Evolutionary conservation across 2,329 filamentous ascomycete genomes (phyloP).

Genomic region (Penicillium vulpinum): DNA sequence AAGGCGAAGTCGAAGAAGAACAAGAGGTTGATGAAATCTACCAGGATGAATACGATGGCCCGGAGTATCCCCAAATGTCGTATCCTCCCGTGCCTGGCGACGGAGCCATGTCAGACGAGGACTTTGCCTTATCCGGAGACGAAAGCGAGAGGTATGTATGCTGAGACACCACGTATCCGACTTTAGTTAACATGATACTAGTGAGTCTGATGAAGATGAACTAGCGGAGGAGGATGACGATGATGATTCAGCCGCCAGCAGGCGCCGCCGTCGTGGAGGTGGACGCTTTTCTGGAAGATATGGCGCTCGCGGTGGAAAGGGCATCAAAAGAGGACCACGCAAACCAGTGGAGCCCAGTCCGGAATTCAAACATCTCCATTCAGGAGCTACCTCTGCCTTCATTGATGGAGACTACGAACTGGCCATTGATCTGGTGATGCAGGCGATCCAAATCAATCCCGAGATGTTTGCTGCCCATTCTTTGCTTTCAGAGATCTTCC

Average conservation of each 20-base stretch:
- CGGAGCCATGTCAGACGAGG: slow-evolving; percentile 26
- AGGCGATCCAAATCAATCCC: slow-evolving; percentile 58
- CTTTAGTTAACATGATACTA: slow-evolving; percentile 15
- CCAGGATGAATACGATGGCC: slow-evolving; percentile 16
- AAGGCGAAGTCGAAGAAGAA: slow-evolving; percentile 13
- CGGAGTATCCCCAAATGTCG: neutral
- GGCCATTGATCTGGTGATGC: slow-evolving; percentile 45
- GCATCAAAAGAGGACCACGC: slow-evolving; percentile 48
- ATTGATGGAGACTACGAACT: slow-evolving; percentile 49
- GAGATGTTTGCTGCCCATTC: slow-evolving; percentile 64
- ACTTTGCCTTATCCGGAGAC: slow-evolving; percentile 27
- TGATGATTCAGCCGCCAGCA: slow-evolving; percentile 24
- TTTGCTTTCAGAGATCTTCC: slow-evolving; percentile 60
- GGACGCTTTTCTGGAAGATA: slow-evolving; percentile 39
- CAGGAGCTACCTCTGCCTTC: slow-evolving; percentile 50
- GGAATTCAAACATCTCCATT: slow-evolving; percentile 51
- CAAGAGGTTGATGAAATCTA: slow-evolving; percentile 15
- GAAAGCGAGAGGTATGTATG: slow-evolving; percentile 30
- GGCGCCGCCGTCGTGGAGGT: slow-evolving; percentile 32
- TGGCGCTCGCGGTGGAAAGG: slow-evolving; percentile 46
- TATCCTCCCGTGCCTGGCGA: slow-evolving; percentile 12
- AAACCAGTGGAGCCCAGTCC: slow-evolving; percentile 49
- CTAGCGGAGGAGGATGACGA: slow-evolving; percentile 28
- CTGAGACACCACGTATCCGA: neutral
- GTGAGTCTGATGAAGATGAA: slow-evolving; percentile 27